A percentile compares a stretch with the other conserved stretches of the same genome.
Evolutionary conservation across 2,329 filamentous ascomycete species (phyloP).

Genomic region (Neobulgaria alba): DNA sequence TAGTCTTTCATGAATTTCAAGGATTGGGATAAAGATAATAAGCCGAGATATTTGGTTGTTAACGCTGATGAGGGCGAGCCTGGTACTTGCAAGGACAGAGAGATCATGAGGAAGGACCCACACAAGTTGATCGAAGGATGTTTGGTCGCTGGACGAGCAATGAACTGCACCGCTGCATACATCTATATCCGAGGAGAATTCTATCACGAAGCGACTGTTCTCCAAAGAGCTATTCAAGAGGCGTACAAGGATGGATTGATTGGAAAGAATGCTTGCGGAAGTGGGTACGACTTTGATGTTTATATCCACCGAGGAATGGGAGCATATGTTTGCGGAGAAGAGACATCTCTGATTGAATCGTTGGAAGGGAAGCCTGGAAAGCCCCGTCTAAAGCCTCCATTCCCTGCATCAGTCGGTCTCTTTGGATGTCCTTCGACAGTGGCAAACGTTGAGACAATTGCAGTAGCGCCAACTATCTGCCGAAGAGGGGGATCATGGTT

Average conservation of each 20-base stretch:
- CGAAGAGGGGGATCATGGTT: constrained; percentile 92
- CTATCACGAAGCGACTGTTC: constrained; percentile 85
- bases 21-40: constrained; percentile 96
- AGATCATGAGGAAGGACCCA: constrained; percentile 99
- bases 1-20: constrained; percentile 99
- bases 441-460: constrained; percentile 94
- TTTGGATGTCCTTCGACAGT: constrained; percentile 98
- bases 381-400: constrained; percentile 95
- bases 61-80: constrained; percentile 99
- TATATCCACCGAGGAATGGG: constrained; percentile 95
- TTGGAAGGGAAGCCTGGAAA: constrained; percentile 98
- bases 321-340: constrained; percentile 96
- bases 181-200: constrained; percentile 99
- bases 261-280: constrained; percentile 95
- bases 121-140: constrained; percentile 99
- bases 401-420: constrained; percentile 92
- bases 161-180: constrained; percentile 98
- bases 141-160: constrained; percentile 88
- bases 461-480: constrained; percentile 91
- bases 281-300: constrained; percentile 96
- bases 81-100: constrained; percentile 97
- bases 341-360: constrained; percentile 96
- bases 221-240: constrained; percentile 95
- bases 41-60: constrained; percentile 93
- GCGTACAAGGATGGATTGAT: constrained; percentile 91